These are phyloP conservation scores for Pseudoneurospora amorphoporcata DNA, from an alignment of 495 filamentous ascomycete species.

Conservation along the genomic window DNA sequence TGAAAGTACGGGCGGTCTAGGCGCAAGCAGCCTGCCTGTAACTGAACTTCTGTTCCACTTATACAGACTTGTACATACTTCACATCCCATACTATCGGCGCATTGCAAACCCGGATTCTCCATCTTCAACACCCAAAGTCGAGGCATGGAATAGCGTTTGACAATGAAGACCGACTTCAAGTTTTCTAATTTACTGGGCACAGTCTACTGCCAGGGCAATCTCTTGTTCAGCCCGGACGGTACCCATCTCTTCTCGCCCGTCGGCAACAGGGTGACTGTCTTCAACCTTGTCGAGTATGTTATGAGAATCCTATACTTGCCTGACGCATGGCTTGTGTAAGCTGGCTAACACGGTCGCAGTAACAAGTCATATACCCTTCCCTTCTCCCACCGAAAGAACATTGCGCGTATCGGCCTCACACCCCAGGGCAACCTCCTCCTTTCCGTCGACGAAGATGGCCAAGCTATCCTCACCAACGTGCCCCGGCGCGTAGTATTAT, in stretches of 20 bases:
- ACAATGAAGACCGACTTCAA: constrained; percentile 96
- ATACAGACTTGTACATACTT: background rate
- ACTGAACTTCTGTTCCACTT: background rate
- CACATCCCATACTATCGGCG: background rate
- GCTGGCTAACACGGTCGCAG: constrained; percentile 36
- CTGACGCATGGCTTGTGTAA: constrained; percentile 9
- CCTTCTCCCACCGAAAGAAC: constrained; percentile 88
- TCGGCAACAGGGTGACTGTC: constrained; percentile 89
- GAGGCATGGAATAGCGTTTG: constrained; percentile 15
- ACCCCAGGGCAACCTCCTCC: constrained; percentile 78
- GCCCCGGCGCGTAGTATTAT: constrained; percentile 68
- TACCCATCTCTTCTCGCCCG: constrained; percentile 88
- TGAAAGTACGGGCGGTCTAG: background rate
- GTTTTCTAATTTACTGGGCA: constrained; percentile 94
- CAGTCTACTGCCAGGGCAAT: constrained; percentile 95
- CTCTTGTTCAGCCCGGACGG: constrained; percentile 95
- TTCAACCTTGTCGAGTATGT: constrained; percentile 92
- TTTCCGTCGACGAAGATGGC: constrained; percentile 90
- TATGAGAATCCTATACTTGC: background rate
- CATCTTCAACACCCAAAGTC: background rate
- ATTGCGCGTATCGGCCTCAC: constrained; percentile 79
- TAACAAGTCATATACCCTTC: constrained; percentile 91
- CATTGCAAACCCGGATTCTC: background rate
- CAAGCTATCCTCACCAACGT: constrained; percentile 87
- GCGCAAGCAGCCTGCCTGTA: constrained; percentile 1